Conservation (phyloP, 1,284 basidiomycete genomes). For the Puccinia triticina region DNA sequence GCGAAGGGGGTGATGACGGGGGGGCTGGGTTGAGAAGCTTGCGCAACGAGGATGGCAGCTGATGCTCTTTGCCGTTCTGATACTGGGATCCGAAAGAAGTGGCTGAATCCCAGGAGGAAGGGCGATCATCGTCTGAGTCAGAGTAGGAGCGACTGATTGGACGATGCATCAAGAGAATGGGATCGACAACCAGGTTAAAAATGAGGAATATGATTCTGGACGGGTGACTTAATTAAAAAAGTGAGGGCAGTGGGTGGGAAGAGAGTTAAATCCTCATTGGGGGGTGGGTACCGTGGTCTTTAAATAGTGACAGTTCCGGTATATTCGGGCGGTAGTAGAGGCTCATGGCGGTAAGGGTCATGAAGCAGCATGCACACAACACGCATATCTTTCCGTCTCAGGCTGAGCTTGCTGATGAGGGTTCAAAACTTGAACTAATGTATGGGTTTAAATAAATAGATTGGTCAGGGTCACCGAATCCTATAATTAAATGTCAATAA, state of each 20-base stretch:
- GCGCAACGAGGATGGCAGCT: constrained; percentile 34
- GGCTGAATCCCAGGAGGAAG: constrained; percentile 5
- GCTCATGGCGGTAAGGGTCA: constrained; percentile 15
- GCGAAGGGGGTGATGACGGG: not conserved
- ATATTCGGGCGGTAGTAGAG: constrained; percentile 20
- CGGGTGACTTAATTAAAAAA: not conserved
- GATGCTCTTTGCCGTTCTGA: not conserved
- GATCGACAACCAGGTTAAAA: constrained; percentile 17
- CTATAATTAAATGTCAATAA: constrained; percentile 30
- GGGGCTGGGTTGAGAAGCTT: constrained; percentile 35
- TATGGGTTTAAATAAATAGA: constrained; percentile 22
- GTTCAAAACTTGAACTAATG: constrained; percentile 15
- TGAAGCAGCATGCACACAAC: constrained; percentile 4
- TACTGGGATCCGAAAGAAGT: constrained; percentile 8
- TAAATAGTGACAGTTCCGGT: constrained; percentile 29
- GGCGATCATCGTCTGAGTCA: constrained; percentile 42
- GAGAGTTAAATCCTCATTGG: not conserved
- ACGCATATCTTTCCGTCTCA: constrained; percentile 26
- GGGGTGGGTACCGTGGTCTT: constrained; percentile 4
- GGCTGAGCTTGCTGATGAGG: constrained; percentile 35
- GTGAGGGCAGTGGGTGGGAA: constrained; percentile 13
- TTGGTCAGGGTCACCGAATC: constrained; percentile 12
- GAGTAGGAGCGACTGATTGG: constrained; percentile 16
- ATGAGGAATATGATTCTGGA: constrained; percentile 26
- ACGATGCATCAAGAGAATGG: not conserved